Conservation (phyloP, 1,284 basidiomycete genomes). For the Cystobasidium sp. region DNA sequence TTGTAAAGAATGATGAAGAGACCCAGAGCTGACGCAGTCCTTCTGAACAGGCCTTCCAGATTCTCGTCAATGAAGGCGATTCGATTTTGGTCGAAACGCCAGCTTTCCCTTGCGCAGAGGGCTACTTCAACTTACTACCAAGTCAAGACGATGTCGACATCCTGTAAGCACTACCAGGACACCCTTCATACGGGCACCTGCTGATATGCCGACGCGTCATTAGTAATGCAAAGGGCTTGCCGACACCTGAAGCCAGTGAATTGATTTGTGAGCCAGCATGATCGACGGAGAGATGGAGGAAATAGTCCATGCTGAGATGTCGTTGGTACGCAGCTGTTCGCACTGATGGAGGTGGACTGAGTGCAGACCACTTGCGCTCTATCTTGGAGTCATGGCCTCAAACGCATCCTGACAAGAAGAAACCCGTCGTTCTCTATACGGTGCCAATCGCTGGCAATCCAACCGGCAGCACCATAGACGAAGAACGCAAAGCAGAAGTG, state of each 20-base stretch:
- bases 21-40: background rate
- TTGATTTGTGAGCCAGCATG: background rate
- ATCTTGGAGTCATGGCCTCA: slow-evolving; percentile 76
- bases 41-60: slow-evolving; percentile 60
- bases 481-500: slow-evolving; percentile 45
- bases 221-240: slow-evolving; percentile 4
- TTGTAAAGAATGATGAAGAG: background rate
- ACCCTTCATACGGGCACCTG: background rate
- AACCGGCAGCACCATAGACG: slow-evolving; percentile 64
- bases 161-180: background rate
- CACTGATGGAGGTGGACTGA: slow-evolving; percentile 77
- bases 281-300: background rate
- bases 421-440: slow-evolving; percentile 82
- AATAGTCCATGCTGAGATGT: background rate
- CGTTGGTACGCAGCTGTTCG: slow-evolving; percentile 65
- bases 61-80: slow-evolving; percentile 78
- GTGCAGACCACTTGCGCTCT: slow-evolving; percentile 66
- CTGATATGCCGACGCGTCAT: background rate
- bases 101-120: slow-evolving; percentile 63
- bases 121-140: slow-evolving; percentile 12
- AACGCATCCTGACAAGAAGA: slow-evolving; percentile 63
- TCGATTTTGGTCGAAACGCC: slow-evolving; percentile 82
- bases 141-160: slow-evolving; percentile 2
- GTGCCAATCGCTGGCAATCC: slow-evolving; percentile 69
- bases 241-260: background rate